Percentiles rank a stretch among this genome's conserved stretches.
Conservation (phyloP, 495 filamentous ascomycete genomes). For the Apodospora peruviana region DNA sequence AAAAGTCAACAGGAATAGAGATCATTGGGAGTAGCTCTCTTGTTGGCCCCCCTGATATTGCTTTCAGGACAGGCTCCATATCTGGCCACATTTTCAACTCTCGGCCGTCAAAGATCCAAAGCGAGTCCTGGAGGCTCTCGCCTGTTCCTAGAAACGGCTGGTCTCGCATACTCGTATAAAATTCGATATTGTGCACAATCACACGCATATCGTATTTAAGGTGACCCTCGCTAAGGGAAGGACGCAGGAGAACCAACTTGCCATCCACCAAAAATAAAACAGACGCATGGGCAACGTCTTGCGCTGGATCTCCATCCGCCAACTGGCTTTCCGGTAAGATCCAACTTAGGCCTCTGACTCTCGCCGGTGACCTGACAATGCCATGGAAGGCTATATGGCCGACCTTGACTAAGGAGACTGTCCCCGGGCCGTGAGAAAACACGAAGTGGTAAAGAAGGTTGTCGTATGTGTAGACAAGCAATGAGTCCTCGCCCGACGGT, state of each 20-base stretch:
- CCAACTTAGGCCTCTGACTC: constrained; percentile 93
- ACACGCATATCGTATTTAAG: constrained; percentile 98
- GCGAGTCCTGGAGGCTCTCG: constrained; percentile 68
- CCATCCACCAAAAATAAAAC: constrained; percentile 94
- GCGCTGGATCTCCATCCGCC: constrained; percentile 85
- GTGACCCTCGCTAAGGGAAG: constrained; percentile 67
- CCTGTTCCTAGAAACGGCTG: constrained; percentile 52
- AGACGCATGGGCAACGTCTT: constrained; percentile 91
- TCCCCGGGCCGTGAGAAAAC: constrained; percentile 61
- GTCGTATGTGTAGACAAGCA: constrained; percentile 94
- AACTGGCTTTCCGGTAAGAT: constrained; percentile 88
- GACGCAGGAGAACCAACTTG: constrained; percentile 88
- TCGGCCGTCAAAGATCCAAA: constrained; percentile 90
- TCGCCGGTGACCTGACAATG: constrained; percentile 86
- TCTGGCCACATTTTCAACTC: constrained; percentile 83
- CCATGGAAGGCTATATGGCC: constrained; percentile 96
- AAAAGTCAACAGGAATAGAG: constrained; percentile 74
- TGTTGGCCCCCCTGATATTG: constrained; percentile 52
- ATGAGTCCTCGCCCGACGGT: constrained; percentile 84
- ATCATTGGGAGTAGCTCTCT: constrained; percentile 60
- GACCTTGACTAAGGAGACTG: constrained; percentile 77
- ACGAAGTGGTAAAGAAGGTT: constrained; percentile 95
- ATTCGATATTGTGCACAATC: constrained; percentile 91
- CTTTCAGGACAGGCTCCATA: constrained; percentile 76
- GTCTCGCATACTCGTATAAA: constrained; percentile 87